Conservation (phyloP, 1,139 yeast species). For the Sugiyamaella grinbergsii region DNA sequence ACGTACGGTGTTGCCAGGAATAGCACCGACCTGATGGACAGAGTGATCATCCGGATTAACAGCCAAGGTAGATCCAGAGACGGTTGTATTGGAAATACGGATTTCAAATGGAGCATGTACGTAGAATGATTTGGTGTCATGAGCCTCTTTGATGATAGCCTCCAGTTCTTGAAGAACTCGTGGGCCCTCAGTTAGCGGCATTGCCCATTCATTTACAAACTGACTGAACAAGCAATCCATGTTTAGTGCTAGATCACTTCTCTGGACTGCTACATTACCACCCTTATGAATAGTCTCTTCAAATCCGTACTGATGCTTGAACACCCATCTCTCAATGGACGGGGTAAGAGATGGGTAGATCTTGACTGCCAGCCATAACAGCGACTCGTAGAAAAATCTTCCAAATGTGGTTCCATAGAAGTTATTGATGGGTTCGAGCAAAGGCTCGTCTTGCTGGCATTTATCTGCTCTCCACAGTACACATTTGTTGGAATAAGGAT, state of each 20-base stretch:
- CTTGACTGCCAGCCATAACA: conserved; percentile 78
- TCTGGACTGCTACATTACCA: conserved; percentile 72
- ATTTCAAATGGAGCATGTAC: conserved; percentile 97
- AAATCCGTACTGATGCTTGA: conserved; percentile 74
- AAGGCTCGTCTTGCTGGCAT: conserved; percentile 53
- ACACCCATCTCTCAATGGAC: conserved; percentile 77
- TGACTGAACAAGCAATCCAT: conserved; percentile 96
- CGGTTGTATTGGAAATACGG: conserved; percentile 84
- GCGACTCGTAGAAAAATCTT: conserved; percentile 72
- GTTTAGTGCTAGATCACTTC: conserved; percentile 76
- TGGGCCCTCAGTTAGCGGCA: conserved; percentile 78
- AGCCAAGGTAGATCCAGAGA: conserved; percentile 40
- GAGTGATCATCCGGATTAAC: conserved; percentile 24
- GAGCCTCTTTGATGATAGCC: conserved; percentile 63
- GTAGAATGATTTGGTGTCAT: conserved; percentile 60
- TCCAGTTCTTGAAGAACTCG: conserved; percentile 67
- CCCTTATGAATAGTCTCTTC: conserved; percentile 60
- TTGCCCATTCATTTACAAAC: conserved; percentile 95
- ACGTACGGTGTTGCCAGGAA: conserved; percentile 79
- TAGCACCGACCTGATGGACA: conserved; percentile 57
- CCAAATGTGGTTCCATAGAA: conserved; percentile 87
- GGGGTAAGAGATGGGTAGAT: conserved; percentile 79
- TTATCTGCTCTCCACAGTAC: conserved; percentile 89
- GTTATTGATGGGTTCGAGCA: conserved; percentile 67
- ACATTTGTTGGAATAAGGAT: conserved; percentile 85